phyloP scores from a whole-genome alignment of 1,284 basidiomycete genomes.

The Rhodotorula sp. region DNA sequence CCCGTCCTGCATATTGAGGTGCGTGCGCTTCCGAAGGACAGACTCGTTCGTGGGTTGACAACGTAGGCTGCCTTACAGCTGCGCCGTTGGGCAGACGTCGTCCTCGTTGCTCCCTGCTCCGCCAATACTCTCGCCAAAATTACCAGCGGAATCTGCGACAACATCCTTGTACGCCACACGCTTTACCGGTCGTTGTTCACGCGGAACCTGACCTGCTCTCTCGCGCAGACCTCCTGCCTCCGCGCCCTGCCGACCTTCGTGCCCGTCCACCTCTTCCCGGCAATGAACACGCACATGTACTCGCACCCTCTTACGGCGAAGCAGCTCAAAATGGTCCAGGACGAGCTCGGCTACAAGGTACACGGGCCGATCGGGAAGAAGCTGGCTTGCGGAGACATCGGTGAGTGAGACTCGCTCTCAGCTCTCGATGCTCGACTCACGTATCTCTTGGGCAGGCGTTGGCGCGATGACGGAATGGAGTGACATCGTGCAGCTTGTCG shows the following conservation, averaged over 20 bases:
- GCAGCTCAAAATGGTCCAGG: slow-evolving; percentile 68
- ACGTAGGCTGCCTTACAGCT: slow-evolving; percentile 52
- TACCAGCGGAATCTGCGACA: slow-evolving; percentile 82
- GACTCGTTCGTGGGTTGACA: not conserved
- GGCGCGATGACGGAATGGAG: slow-evolving; percentile 93
- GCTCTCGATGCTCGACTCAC: not conserved
- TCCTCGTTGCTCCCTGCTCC: slow-evolving; percentile 89
- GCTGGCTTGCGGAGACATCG: slow-evolving; percentile 89
- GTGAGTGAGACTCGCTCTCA: slow-evolving; percentile 52
- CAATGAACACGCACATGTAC: slow-evolving; percentile 99
- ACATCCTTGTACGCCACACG: slow-evolving; percentile 64
- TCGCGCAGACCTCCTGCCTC: slow-evolving; percentile 76
- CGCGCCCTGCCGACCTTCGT: slow-evolving; percentile 68
- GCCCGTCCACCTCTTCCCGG: slow-evolving; percentile 80
- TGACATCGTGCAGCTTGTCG: slow-evolving; percentile 56
- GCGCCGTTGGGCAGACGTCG: slow-evolving; percentile 90
- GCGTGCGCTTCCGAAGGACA: slow-evolving; percentile 10
- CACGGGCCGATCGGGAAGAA: slow-evolving; percentile 80
- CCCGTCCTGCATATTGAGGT: slow-evolving; percentile 92
- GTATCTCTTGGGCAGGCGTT: slow-evolving; percentile 56
- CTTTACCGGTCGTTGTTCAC: not conserved
- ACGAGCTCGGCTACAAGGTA: slow-evolving; percentile 74
- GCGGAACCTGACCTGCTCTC: not conserved
- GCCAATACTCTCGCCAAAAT: slow-evolving; percentile 95
- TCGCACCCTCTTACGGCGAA: slow-evolving; percentile 85